Evolutionary conservation across 306 rosid genomes (phyloP), one percentile per base, ranked within the genome.

Genomic region (Cucurbita moschata): DNA sequence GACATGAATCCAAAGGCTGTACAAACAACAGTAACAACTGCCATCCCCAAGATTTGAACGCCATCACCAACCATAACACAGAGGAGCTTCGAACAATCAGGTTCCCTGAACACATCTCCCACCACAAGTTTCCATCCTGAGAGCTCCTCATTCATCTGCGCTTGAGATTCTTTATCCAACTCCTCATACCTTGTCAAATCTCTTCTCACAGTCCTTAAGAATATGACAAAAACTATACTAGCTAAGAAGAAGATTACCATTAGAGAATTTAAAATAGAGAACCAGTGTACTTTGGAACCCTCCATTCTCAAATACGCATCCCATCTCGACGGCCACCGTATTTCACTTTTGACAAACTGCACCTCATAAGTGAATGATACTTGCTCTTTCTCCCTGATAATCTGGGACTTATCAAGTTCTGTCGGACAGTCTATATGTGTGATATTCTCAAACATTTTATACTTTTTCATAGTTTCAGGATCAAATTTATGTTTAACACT

Each of bases 111-210:
- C 21, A 90, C 98, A 76, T 92, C 98, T 44, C 98, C 98, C 75
- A 92, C 98, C 78, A 92, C 98, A 83, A 92, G 96, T 82, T 92
- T 92, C 96, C 98, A 92, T 76, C 98, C 98, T 26, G 98, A 92
- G 78, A 92, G 98, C 85, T 92, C 98, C 81, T 92, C 98, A 44
- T 90, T 92, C 96, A 92, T 92, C 80, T 92, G 96, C 30, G 93
- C 98, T 81, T 92, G 98, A 61, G 98, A 75, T 81, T 92, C 98
- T 82, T 92, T 92, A 86, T 92, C 96, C 85, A 92, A 79, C 73
- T 92, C 98, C 79, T 92, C 98, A 71, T 93, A 93, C 87, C 88
- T 87, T 58, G 98, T 90, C 82, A 93, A 82, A 77, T 93, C 98
- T 85, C 98, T 88, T 79, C 98, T 90, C 79, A 93, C 96, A 0